phyloP scores from a whole-genome alignment of 1,284 basidiomycete genomes.

The Mycena sp. region DNA sequence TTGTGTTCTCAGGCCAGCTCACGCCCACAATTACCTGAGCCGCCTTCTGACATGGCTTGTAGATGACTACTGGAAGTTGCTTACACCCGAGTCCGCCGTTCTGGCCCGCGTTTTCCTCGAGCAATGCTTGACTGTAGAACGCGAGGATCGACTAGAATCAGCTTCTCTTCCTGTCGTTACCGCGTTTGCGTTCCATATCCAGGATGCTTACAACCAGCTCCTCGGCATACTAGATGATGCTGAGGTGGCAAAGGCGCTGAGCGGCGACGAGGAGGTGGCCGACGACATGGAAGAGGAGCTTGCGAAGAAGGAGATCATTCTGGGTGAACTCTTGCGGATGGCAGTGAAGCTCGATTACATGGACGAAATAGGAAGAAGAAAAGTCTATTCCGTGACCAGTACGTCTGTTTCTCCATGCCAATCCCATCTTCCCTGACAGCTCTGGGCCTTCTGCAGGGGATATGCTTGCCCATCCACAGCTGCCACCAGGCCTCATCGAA shows the following conservation, averaged over 20 bases:
- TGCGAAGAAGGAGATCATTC: constrained; percentile 76
- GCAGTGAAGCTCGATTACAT: constrained; percentile 90
- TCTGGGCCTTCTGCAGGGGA: constrained; percentile 71
- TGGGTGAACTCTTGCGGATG: constrained; percentile 85
- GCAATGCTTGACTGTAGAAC: constrained; percentile 74
- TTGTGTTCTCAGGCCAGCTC: constrained; percentile 77
- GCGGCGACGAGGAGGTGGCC: constrained; percentile 55
- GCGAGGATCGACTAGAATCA: constrained; percentile 77
- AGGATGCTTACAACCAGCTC: constrained; percentile 81
- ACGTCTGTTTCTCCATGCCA: constrained; percentile 43
- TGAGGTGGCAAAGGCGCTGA: constrained; percentile 49
- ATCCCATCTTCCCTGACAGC: background rate
- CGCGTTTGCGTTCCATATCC: constrained; percentile 87
- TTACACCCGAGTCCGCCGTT: constrained; percentile 87
- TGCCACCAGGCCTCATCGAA: constrained; percentile 85
- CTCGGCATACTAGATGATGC: constrained; percentile 59
- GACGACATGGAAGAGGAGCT: constrained; percentile 64
- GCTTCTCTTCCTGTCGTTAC: constrained; percentile 88
- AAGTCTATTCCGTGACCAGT: constrained; percentile 91
- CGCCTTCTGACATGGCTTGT: background rate
- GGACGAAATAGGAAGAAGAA: constrained; percentile 94
- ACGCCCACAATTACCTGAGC: background rate
- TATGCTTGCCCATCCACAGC: constrained; percentile 85
- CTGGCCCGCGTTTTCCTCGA: constrained; percentile 89
- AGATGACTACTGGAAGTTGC: constrained; percentile 81